A percentile compares a stretch with the other conserved stretches of the same genome.
Conservation (phyloP, 768 basidiomycete genomes). For the Naematelia aurantialba region DNA sequence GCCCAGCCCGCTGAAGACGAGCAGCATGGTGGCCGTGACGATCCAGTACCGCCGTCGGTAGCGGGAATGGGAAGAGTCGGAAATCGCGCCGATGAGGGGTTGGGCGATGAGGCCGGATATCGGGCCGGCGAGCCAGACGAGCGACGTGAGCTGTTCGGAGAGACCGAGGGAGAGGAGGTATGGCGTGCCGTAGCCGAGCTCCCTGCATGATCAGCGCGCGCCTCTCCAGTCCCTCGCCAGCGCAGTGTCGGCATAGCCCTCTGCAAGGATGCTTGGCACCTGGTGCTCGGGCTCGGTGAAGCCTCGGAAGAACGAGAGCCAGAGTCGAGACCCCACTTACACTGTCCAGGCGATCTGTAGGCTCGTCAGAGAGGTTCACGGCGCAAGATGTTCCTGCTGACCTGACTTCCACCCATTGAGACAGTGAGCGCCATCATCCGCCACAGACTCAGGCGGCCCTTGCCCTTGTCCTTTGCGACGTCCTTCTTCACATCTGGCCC, state of each 20-base stretch:
- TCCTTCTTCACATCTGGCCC: slow-evolving; percentile 20
- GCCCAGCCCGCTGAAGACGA: slow-evolving; percentile 70
- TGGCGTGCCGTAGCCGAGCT: slow-evolving; percentile 83
- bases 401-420: slow-evolving; percentile 78
- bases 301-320: no score
- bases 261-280: no score
- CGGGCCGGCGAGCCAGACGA: slow-evolving; percentile 86
- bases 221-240: neutral
- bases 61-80: slow-evolving; percentile 81
- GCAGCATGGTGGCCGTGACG: slow-evolving; percentile 73
- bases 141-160: slow-evolving; percentile 81
- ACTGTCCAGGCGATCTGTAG: slow-evolving; percentile 92
- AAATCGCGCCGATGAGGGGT: slow-evolving; percentile 96
- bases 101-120: slow-evolving; percentile 93
- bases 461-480: slow-evolving; percentile 24
- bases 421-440: slow-evolving; percentile 55
- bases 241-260: no score
- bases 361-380: neutral
- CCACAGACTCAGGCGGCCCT: slow-evolving; percentile 39
- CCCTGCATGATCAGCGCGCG: slow-evolving; percentile 12
- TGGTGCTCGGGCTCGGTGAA: no score
- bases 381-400: slow-evolving; percentile 13
- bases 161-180: slow-evolving; percentile 77
- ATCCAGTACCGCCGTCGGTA: slow-evolving; percentile 93
- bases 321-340: no score